Evolutionary conservation across 306 rosid species (phyloP).

Genomic region (Vigna radiata): DNA sequence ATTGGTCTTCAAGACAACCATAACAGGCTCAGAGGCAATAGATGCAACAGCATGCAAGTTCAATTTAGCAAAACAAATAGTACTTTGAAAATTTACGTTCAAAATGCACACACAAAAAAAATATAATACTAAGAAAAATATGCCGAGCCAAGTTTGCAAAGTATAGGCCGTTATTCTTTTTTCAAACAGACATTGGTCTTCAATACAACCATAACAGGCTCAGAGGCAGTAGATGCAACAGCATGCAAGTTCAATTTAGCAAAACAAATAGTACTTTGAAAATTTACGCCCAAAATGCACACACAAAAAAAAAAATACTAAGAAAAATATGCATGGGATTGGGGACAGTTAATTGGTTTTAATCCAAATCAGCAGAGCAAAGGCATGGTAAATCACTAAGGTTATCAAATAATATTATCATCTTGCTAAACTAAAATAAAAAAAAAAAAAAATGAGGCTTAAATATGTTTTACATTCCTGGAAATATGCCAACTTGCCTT

Average conservation of each 20-base stretch:
- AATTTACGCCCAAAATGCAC: neutral
- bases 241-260: neutral
- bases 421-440: too few species aligned
- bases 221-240: neutral
- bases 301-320: neutral
- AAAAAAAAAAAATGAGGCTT: neutral
- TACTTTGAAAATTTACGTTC: neutral
- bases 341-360: neutral
- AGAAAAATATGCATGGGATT: neutral
- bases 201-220: neutral
- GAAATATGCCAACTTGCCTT: neutral
- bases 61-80: neutral
- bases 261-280: neutral
- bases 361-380: neutral
- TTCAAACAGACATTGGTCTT: neutral
- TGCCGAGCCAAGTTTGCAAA: neutral
- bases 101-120: neutral
- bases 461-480: neutral
- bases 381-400: neutral
- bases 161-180: neutral
- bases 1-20: neutral
- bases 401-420: neutral
- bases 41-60: neutral
- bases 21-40: neutral
- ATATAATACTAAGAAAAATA: neutral